Evolutionary conservation across 78 protist species (phyloP), one percentile per base, ranked within the genome.

Genomic region (Cavenderia fasciculata): DNA sequence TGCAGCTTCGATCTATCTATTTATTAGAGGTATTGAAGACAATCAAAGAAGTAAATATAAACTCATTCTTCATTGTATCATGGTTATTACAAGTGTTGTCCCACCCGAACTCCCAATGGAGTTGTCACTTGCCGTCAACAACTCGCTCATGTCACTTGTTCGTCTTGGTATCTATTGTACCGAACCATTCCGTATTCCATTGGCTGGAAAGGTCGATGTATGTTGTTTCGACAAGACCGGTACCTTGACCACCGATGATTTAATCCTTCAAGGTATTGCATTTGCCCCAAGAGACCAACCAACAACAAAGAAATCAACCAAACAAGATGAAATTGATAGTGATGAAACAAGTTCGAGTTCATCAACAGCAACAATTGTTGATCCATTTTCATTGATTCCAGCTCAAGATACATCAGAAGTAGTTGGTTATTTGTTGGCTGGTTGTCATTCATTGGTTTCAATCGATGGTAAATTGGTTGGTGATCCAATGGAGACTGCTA

Each of bases 151-250:
- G 5, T 75, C 91, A 11, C 88, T 97, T 1, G 43, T 69, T 43
- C 2, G 54, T 75, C 70, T 95, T 23, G 91, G 95, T 36, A 84
- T 99, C 54, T 99, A 96, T 84, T 99, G 99, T 94, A 99, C 99
- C 21, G 99, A 99, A 94, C 99, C 99, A 5, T 99, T 98, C 91
- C 94, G 99, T 33, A 98, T 99, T 38, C 99, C 99, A 6, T 61
- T 95, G 2, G 99, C 99, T 10, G 99, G 99, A 43, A 89, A 93
- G 52, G 74, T 97, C 19, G 95, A 88, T 59, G 46, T 95, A 19
- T 97, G 99, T 92, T 99, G 99, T 96, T 99, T 99, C 38, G 99
- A 99, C 87, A 99, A 99, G 97, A 99, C 99, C 0, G 99, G 99
- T 56, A 98, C 99, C 1, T 73, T 98, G 19, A 98, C 99, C 21